Evolutionary conservation across 768 basidiomycete genomes (phyloP), one percentile per base, ranked within the genome.

Genomic region (Tylopilus cervinicoccineus): DNA sequence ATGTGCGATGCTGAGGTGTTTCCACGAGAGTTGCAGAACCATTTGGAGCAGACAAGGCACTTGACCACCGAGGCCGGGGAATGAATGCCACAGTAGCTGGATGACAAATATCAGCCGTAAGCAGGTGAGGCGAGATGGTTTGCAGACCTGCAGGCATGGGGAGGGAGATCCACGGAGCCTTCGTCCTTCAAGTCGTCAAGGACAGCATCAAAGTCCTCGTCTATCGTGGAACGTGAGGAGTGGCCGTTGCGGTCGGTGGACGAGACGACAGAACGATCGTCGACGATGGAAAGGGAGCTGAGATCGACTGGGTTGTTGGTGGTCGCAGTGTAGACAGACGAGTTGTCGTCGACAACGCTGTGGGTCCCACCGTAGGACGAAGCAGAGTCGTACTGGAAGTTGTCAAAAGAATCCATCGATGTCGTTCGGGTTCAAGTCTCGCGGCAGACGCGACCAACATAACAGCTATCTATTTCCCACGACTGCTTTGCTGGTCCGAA

Each of bases 1-100:
- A 99, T 98, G 66, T 99, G 96, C 1, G 95, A 98, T 2, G 94
- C 93, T 2, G 94, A 96, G 5, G 94, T 96, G 62, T 96, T 96
- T 48, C 94, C 94, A 27, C 96, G 83, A 11, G 95, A 95, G 66
- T 99, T 99, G 76, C 96, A 99, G 68, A 99, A 99, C 93, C 93
- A 95, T 65, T 94, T 94, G 17, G 84, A 79, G 62, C 93, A 95
- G 41, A 94, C 64, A 41, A 93, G 77, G 58, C 93, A 95, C 70
- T 95, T 96, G 52, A 98, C 96, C 22, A 99, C 96, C 29, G 91
- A 93, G 6, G 94, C 88, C 6, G 96, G 94, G 39, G 91, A 93
- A 70, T 98, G 95, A 36, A 98, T 97, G 20, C 96, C 96, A 60
- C 96, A 99, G 62, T 99, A 99, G 65, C 95, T 96, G 53, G 26